These are phyloP conservation scores for Plasmopara viticola DNA, from an alignment of 352 stramenopile species.

Conservation along the genomic window DNA sequence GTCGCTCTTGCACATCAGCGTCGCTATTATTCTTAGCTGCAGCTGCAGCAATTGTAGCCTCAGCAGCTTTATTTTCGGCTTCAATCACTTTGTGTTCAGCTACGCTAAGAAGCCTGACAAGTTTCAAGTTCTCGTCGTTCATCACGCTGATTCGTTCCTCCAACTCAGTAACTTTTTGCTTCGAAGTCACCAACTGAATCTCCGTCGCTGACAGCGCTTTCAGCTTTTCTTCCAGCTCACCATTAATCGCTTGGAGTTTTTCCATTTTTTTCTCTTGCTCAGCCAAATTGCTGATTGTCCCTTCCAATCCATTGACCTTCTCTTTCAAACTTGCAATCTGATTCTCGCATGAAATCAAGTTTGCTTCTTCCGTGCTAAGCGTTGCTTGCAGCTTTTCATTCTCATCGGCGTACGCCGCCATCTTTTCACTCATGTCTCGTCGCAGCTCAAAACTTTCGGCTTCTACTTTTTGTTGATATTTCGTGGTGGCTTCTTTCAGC, in stretches of 20 bases:
- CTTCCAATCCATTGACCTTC: conserved; percentile 16
- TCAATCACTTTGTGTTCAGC: conserved; percentile 22
- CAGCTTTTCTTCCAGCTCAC: too few relatives aligned
- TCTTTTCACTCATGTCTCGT: conserved; percentile 31
- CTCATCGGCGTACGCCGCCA: conserved; percentile 23
- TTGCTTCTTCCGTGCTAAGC: conserved; percentile 15
- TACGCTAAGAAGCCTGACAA: conserved; percentile 18
- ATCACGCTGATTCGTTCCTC: conserved; percentile 5
- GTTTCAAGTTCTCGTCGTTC: conserved; percentile 26
- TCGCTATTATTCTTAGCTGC: conserved; percentile 8
- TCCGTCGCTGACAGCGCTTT: too few relatives aligned
- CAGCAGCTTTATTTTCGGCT: conserved; percentile 25
- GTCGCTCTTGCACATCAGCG: conserved; percentile 11
- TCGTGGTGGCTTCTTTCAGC: conserved; percentile 24
- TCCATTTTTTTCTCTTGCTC: conserved; percentile 15
- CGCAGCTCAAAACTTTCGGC: conserved; percentile 27
- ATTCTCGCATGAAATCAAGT: conserved; percentile 20
- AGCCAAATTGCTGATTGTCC: not conserved
- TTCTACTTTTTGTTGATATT: conserved; percentile 32
- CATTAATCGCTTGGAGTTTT: conserved; percentile 13
- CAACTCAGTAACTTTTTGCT: too few relatives aligned
- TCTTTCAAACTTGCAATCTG: conserved; percentile 17
- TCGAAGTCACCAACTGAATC: too few relatives aligned
- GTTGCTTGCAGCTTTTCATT: conserved; percentile 20
- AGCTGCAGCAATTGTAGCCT: conserved; percentile 16